These are phyloP conservation scores for Collariella sp. DNA, from an alignment of 495 filamentous ascomycete species.

Conservation along the genomic window DNA sequence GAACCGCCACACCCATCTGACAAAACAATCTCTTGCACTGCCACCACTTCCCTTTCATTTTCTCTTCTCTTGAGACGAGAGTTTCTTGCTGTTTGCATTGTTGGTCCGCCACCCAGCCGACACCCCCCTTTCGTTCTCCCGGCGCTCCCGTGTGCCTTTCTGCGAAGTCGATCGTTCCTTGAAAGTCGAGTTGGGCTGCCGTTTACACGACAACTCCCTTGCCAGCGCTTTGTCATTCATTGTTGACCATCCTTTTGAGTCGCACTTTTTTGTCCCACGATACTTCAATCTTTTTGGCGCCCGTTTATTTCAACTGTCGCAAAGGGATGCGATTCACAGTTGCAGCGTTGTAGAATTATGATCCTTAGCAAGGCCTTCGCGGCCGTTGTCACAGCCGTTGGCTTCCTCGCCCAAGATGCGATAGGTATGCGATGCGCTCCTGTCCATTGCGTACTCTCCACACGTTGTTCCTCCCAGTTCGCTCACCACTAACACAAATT, in stretches of 20 bases:
- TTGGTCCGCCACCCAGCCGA: background rate
- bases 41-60: slow-evolving; percentile 2
- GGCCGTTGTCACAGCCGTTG: slow-evolving; percentile 26
- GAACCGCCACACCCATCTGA: slow-evolving; percentile 11
- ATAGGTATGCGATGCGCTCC: slow-evolving; percentile 19
- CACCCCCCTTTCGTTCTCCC: background rate
- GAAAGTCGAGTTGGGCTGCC: background rate
- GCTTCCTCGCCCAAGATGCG: slow-evolving; percentile 23
- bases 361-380: slow-evolving; percentile 27
- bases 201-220: too few relatives aligned
- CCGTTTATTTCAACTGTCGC: background rate
- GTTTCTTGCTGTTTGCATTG: background rate
- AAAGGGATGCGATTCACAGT: background rate
- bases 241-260: too few relatives aligned
- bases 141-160: background rate
- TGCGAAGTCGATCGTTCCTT: slow-evolving; percentile 3
- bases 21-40: slow-evolving; percentile 12
- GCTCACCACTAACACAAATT: slow-evolving; percentile 9
- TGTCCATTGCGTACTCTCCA: background rate
- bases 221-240: too few relatives aligned
- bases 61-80: background rate
- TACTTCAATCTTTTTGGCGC: too few relatives aligned
- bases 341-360: slow-evolving; percentile 21
- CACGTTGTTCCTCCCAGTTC: background rate
- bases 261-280: background rate